phyloP scores from a whole-genome alignment of 1,284 basidiomycete genomes.

The Pseudozyma tsukubaensis region DNA sequence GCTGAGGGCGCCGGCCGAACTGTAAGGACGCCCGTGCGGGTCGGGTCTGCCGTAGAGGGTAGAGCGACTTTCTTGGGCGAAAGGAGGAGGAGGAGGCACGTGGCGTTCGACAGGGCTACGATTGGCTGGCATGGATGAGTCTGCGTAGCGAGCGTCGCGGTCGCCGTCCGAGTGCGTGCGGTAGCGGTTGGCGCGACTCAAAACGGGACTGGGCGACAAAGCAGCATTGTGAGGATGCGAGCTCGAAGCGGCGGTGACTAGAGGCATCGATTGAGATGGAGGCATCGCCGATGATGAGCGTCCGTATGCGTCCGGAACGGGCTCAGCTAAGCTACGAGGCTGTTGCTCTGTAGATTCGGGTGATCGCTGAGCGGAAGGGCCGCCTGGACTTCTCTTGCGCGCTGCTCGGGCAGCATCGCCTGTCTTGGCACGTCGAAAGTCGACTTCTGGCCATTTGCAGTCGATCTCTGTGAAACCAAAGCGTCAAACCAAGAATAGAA shows the following conservation, averaged over 20 bases:
- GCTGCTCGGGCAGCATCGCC: conserved; percentile 32
- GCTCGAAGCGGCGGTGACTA: neutral
- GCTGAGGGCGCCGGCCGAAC: conserved; percentile 6
- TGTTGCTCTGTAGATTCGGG: conserved; percentile 21
- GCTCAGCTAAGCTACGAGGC: conserved; percentile 11
- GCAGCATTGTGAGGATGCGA: conserved; percentile 1
- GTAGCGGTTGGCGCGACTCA: conserved; percentile 16
- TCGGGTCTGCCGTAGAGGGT: conserved; percentile 3
- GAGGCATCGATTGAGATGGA: conserved; percentile 22
- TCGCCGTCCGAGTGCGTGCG: conserved; percentile 43
- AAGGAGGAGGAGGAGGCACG: conserved; percentile 10
- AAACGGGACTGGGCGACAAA: conserved; percentile 9
- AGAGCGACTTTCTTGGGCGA: conserved; percentile 7
- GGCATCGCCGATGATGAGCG: conserved; percentile 8
- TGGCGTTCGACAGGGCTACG: conserved; percentile 34
- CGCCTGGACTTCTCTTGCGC: conserved; percentile 28
- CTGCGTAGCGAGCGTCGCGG: conserved; percentile 13
- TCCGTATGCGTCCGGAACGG: conserved; percentile 4
- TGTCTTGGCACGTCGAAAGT: conserved; percentile 49
- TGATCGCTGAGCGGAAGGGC: conserved; percentile 23
- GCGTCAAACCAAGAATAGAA: neutral
- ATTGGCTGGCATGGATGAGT: neutral
- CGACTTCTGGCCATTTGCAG: conserved; percentile 53
- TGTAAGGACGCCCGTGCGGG: conserved; percentile 16
- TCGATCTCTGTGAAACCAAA: conserved; percentile 32